Base-by-base conservation (phyloP, 225 moss, liverwort and hornwort species). In the Physcomitrium patens region DNA sequence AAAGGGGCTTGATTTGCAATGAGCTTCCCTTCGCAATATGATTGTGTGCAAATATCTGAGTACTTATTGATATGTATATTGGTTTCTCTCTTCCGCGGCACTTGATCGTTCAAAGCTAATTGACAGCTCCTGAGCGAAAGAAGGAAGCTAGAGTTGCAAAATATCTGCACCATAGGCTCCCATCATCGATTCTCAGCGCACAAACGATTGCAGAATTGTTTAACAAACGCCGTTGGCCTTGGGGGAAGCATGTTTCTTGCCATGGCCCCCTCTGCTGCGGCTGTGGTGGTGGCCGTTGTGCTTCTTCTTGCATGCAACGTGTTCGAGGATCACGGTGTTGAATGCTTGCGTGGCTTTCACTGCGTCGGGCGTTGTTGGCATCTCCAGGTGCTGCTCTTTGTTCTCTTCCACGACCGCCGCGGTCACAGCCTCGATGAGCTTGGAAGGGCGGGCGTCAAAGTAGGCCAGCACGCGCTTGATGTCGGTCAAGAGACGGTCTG, bases 181-280 rank as follows among this genome's bases (percentile, higher is more conserved):
- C 31, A 2, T 37, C 31, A 37, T 37, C 31, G 7, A 37, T 37
- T 37, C 31, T 4, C 0, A 37, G 31, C 31, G 31, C 31, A 3
- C 7, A 7, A 37, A 37, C 31, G 31, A 37, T 37, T 1, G 31
- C 7, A 7, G 68, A 72, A 18, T 16, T 28, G 4, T 7, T 48
- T 80, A 86, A 67, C 86, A 86, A 0, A 86, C 83, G 1, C 83
- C 83, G 10, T 76, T 86, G 9, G 83, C 3, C 50, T 83, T 83
- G 67, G 65, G 69, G 0, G 80, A 65, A 9, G 80, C 72, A 23
- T 78, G 83, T 18, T 80, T 83, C 77, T 77, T 80, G 8, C 62
- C 8, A 12, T 77, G 74, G 0, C 77, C 68, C 7, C 77, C 68
- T 10, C 72, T 77, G 69, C 60, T 64, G 0, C 72, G 72, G 70